Percentiles rank a stretch among this genome's conserved stretches.
phyloP scores from a whole-genome alignment of 208 protist species.

The Trypanosoma vivax region DNA sequence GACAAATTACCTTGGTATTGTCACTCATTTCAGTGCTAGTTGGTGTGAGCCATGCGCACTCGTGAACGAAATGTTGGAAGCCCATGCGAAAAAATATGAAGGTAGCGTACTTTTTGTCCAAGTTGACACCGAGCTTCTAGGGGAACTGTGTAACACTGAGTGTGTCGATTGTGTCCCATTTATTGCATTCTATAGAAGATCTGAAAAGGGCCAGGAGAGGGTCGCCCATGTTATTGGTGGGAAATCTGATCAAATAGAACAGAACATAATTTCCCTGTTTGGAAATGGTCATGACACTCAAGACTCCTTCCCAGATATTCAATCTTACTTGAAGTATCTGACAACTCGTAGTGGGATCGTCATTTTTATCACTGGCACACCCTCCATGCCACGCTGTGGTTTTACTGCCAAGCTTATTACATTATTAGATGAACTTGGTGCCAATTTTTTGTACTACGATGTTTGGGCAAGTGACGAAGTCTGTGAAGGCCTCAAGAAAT shows the following conservation, averaged over 20 bases:
- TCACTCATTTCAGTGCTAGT: slow-evolving; percentile 83
- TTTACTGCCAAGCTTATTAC: slow-evolving; percentile 82
- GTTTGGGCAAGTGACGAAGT: slow-evolving; percentile 88
- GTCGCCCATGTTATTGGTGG: slow-evolving; percentile 76
- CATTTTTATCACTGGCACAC: slow-evolving; percentile 90
- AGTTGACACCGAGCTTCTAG: slow-evolving; percentile 60
- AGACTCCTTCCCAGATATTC: slow-evolving; percentile 49
- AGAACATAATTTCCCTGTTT: slow-evolving; percentile 76
- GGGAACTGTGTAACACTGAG: slow-evolving; percentile 67
- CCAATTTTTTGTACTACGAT: slow-evolving; percentile 83
- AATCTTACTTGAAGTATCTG: slow-evolving; percentile 81
- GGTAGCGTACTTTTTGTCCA: slow-evolving; percentile 65
- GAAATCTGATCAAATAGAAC: slow-evolving; percentile 68
- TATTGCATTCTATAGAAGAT: slow-evolving; percentile 80
- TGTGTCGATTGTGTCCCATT: slow-evolving; percentile 84
- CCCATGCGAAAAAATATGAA: slow-evolving; percentile 29
- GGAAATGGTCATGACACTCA: slow-evolving; percentile 44
- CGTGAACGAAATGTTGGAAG: slow-evolving; percentile 50
- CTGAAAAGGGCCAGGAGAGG: slow-evolving; percentile 34
- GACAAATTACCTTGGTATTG: slow-evolving; percentile 42
- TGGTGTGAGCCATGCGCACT: slow-evolving; percentile 88
- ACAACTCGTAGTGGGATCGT: slow-evolving; percentile 73
- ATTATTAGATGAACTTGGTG: slow-evolving; percentile 55
- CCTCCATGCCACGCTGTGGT: slow-evolving; percentile 84
- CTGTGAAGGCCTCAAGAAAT: slow-evolving; percentile 84